These are phyloP conservation scores for Paralagenidium karlingii DNA, from an alignment of 352 stramenopile genomes.

Conservation along the genomic window DNA sequence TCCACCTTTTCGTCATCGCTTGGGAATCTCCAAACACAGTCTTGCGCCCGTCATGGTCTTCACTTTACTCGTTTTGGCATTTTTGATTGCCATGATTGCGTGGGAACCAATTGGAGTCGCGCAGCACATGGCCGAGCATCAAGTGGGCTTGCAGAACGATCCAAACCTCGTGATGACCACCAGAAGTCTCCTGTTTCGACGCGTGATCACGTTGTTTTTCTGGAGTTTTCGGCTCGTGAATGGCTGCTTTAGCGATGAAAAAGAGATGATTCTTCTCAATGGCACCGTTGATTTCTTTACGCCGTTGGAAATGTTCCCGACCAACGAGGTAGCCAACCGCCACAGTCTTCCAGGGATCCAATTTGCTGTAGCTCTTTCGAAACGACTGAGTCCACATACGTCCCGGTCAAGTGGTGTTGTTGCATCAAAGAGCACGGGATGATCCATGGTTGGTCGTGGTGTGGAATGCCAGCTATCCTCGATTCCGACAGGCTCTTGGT, in stretches of 20 bases:
- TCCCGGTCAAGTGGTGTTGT: too few relatives aligned
- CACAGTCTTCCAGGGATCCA: too few relatives aligned
- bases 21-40: conserved; percentile 11
- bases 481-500: too few relatives aligned
- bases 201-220: conserved; percentile 24
- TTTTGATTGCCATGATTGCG: conserved; percentile 12
- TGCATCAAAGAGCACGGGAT: too few relatives aligned
- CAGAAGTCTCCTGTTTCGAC: conserved; percentile 28
- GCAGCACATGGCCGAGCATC: conserved; percentile 9
- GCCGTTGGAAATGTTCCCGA: conserved; percentile 32
- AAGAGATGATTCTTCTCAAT: conserved; percentile 23
- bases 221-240: conserved; percentile 24
- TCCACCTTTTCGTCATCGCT: conserved; percentile 7
- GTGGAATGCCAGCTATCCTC: too few relatives aligned
- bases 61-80: conserved; percentile 15
- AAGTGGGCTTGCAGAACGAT: conserved; percentile 11
- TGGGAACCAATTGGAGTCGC: conserved; percentile 16
- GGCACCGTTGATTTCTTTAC: conserved; percentile 28
- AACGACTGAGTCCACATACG: too few relatives aligned
- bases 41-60: conserved; percentile 8
- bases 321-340: too few relatives aligned
- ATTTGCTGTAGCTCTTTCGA: too few relatives aligned
- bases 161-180: too few relatives aligned
- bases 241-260: conserved; percentile 10
- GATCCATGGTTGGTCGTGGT: too few relatives aligned